Evolutionary conservation across 139 green algal species (phyloP).

Genomic region (Chlorella vulgaris): DNA sequence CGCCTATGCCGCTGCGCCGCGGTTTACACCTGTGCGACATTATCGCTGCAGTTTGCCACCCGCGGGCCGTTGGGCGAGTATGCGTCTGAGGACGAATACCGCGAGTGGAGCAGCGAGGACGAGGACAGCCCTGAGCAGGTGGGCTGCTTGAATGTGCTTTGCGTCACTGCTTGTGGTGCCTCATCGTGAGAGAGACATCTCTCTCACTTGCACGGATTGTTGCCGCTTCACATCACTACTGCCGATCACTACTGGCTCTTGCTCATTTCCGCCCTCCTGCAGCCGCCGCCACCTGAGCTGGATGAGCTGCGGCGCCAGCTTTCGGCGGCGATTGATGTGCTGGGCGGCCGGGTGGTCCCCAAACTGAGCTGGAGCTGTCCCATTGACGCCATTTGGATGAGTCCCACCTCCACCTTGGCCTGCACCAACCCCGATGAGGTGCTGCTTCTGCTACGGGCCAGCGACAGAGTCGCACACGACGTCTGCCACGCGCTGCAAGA

Average conservation of each 20-base stretch:
- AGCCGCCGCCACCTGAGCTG: constrained; percentile 33
- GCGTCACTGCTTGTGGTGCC: no score
- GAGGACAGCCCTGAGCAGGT: not conserved
- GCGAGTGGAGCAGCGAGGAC: constrained; percentile 20
- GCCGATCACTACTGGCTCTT: not conserved
- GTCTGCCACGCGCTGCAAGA: constrained; percentile 49
- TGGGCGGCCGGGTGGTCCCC: constrained; percentile 81
- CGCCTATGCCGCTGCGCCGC: no score
- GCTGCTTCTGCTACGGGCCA: constrained; percentile 91
- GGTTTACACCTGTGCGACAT: not conserved
- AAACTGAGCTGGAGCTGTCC: constrained; percentile 95
- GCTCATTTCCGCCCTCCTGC: not conserved
- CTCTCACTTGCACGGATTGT: no score
- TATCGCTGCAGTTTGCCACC: constrained; percentile 26
- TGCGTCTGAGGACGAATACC: constrained; percentile 36
- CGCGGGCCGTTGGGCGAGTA: constrained; percentile 10
- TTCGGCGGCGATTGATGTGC: constrained; percentile 58
- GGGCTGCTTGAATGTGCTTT: no score
- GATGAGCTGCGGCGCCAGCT: constrained; percentile 52
- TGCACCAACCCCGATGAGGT: constrained; percentile 80
- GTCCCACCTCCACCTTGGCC: constrained; percentile 45
- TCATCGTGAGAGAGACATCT: no score
- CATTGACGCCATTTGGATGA: constrained; percentile 90
- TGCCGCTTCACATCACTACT: no score
- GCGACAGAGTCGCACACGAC: constrained; percentile 87